Evolutionary conservation across 2,329 filamentous ascomycete genomes (phyloP).

Genomic region (Sarocladiaceae sp.): DNA sequence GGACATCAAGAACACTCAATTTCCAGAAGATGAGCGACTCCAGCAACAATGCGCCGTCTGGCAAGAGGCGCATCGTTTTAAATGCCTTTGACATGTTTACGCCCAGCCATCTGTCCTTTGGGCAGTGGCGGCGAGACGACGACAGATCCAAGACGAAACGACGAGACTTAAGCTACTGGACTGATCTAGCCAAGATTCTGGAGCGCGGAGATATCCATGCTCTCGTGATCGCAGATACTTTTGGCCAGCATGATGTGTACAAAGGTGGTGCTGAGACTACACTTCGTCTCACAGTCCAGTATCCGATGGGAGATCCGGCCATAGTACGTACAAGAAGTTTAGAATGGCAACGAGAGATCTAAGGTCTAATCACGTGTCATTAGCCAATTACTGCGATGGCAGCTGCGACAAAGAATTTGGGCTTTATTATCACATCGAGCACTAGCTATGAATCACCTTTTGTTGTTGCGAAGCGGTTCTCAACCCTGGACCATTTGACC

Average conservation of each 20-base stretch:
- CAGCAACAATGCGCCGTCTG: background rate
- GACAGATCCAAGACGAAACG: slow-evolving; percentile 54
- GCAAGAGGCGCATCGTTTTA: slow-evolving; percentile 35
- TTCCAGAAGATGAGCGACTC: too few species aligned
- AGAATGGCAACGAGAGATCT: too few species aligned
- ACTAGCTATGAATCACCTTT: slow-evolving; percentile 71
- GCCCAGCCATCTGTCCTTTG: slow-evolving; percentile 26
- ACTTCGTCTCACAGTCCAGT: slow-evolving; percentile 61
- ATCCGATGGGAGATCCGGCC: slow-evolving; percentile 67
- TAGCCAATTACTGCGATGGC: slow-evolving; percentile 51
- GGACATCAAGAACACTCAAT: too few species aligned
- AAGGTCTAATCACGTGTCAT: too few species aligned
- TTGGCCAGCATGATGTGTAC: slow-evolving; percentile 69
- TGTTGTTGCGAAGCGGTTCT: slow-evolving; percentile 60
- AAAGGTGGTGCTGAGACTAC: slow-evolving; percentile 56
- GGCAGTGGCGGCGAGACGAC: slow-evolving; percentile 10
- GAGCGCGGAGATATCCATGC: slow-evolving; percentile 61
- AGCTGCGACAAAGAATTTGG: slow-evolving; percentile 62
- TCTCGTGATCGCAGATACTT: slow-evolving; percentile 64
- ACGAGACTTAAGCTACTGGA: slow-evolving; percentile 57
- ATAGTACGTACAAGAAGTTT: slow-evolving; percentile 44
- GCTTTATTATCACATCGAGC: slow-evolving; percentile 65
- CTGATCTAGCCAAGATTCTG: slow-evolving; percentile 53
- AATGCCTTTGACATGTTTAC: slow-evolving; percentile 36
- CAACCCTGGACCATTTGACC: slow-evolving; percentile 64